Percentiles rank a stretch among this genome's conserved stretches.
These are phyloP conservation scores for Lipomyces yarrowii DNA, from an alignment of 1,139 yeast species.

Conservation along the genomic window DNA sequence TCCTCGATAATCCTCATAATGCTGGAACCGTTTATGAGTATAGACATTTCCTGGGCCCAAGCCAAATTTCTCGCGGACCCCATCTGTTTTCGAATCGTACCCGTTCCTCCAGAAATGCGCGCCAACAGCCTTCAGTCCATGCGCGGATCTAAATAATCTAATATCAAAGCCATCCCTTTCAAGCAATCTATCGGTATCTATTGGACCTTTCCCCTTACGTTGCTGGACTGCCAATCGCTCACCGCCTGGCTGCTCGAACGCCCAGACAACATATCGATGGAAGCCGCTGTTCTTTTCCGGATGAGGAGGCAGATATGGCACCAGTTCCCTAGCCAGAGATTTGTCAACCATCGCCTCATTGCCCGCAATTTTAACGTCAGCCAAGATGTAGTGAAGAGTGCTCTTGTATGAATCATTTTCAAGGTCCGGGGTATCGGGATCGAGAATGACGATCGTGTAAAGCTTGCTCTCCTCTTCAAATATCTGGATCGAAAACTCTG, in stretches of 20 bases:
- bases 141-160: conserved; percentile 59
- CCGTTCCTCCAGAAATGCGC: conserved; percentile 90
- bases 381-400: conserved; percentile 75
- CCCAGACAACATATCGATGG: conserved; percentile 91
- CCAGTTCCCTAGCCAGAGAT: conserved; percentile 51
- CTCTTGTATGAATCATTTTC: conserved; percentile 69
- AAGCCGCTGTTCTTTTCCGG: conserved; percentile 86
- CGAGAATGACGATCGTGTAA: conserved; percentile 79
- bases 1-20: conserved; percentile 11
- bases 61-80: conserved; percentile 70
- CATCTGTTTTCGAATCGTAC: conserved; percentile 75
- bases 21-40: conserved; percentile 21
- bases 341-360: conserved; percentile 61
- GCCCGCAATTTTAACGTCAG: conserved; percentile 62
- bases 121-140: conserved; percentile 73
- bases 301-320: conserved; percentile 76
- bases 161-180: conserved; percentile 64
- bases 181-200: conserved; percentile 29
- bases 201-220: conserved; percentile 33
- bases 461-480: conserved; percentile 58
- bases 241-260: conserved; percentile 64
- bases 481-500: conserved; percentile 73
- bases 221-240: conserved; percentile 16
- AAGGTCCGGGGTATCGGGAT: conserved; percentile 90
- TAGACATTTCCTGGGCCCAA: conserved; percentile 69